Conservation (phyloP, 768 basidiomycete genomes). For the Trametes meyenii region DNA sequence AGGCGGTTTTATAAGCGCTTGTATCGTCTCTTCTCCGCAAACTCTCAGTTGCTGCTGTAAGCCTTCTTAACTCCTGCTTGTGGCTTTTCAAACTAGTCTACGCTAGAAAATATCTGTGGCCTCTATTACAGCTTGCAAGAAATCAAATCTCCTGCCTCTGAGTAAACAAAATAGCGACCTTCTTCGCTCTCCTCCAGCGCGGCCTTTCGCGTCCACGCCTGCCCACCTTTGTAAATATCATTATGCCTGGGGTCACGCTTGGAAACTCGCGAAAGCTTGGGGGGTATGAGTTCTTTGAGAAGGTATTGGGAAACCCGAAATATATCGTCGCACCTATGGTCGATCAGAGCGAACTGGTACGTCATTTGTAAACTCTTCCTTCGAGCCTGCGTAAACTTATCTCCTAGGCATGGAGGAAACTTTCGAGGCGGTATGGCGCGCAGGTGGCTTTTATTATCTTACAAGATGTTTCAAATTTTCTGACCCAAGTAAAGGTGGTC, state of each 20-base stretch:
- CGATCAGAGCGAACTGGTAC: slow-evolving; percentile 93
- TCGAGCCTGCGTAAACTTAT: background rate
- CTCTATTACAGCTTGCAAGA: background rate
- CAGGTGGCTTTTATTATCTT: slow-evolving; percentile 50
- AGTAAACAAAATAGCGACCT: slow-evolving; percentile 8
- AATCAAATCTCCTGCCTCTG: background rate
- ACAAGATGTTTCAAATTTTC: background rate
- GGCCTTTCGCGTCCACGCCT: slow-evolving; percentile 14
- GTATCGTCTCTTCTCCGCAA: background rate
- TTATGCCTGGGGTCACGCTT: slow-evolving; percentile 20
- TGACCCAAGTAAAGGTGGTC: slow-evolving; percentile 54
- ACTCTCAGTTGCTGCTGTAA: background rate
- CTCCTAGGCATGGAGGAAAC: slow-evolving; percentile 83
- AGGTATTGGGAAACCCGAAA: slow-evolving; percentile 82
- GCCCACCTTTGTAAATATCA: slow-evolving; percentile 17
- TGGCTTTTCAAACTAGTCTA: background rate
- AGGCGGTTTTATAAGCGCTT: slow-evolving; percentile 14
- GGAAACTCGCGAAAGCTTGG: slow-evolving; percentile 45
- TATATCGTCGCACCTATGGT: slow-evolving; percentile 98
- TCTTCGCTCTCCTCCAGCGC: slow-evolving; percentile 10
- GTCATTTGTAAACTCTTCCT: slow-evolving; percentile 32
- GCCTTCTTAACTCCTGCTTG: background rate
- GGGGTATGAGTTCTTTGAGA: slow-evolving; percentile 84
- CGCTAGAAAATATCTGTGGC: background rate
- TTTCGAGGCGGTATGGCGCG: slow-evolving; percentile 82